Evolutionary conservation across 1,284 basidiomycete species (phyloP), one percentile per base, ranked within the genome.

Genomic region (Moesziomyces antarcticus): DNA sequence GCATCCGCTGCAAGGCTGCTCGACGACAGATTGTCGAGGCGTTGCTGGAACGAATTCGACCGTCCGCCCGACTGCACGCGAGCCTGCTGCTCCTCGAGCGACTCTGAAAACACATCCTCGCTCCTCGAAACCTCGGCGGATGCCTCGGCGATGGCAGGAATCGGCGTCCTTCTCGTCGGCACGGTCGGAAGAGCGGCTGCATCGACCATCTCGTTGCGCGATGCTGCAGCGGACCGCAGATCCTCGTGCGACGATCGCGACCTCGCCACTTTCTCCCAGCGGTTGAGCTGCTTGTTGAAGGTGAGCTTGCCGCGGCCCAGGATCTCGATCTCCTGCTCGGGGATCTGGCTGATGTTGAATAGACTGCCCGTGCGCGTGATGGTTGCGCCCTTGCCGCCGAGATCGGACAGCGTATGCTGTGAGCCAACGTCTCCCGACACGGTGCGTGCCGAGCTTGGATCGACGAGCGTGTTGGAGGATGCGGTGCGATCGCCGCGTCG

Each of bases 271-370:
- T 73, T 77, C 33, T 77, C 63, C 77, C 77, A 79, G 5, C 62
- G 61, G 46, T 65, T 56, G 20, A 63, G 44, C 25, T 64, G 64
- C 13, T 66, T 68, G 58, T 79, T 77, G 50, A 75, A 77, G 3
- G 45, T 68, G 48, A 79, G 46, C 41, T 56, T 68, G 35, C 75
- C 77, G n/a, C 73, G 51, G 7, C 72, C 74, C 5, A 79, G 54
- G 25, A 50, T 64, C 35, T 77, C 73, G 14, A 79, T 47, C 42
- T 73, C 71, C 21, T 76, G 59, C 6, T 65, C 57, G 4, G 74
- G 68, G 13, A 79, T 73, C 51, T 72, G 77, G 41, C 65, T 65
- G 54, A 79, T 79, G 60, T 77, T 74, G 52, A 75, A 63, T 33
- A 78, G 59, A 18, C 75, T 74, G 20, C 72, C 72, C 16, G 60